Percentiles rank a stretch among this genome's conserved stretches.
phyloP scores from a whole-genome alignment of 495 filamentous ascomycete species.

The Neurospora hispaniola region DNA sequence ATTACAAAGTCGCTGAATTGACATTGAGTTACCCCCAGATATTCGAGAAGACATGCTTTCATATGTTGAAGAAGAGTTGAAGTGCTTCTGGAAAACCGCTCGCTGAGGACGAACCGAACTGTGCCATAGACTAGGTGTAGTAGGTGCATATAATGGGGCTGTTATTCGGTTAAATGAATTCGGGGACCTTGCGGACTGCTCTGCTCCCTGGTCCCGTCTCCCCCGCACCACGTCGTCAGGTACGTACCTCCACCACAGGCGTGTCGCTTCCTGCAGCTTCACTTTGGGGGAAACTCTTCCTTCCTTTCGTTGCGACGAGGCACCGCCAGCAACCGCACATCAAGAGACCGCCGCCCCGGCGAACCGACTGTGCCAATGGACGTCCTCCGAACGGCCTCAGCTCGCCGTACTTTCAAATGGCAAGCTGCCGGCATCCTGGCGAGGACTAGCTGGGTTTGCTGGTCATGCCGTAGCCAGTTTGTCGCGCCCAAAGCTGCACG shows the following conservation, averaged over 20 bases:
- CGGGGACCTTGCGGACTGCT: not conserved
- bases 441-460: constrained; percentile 5
- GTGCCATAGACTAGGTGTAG: not conserved
- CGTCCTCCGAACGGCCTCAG: not conserved
- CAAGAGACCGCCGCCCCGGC: not conserved
- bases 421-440: not conserved
- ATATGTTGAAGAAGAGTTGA: not conserved
- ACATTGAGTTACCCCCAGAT: not conserved
- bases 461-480: constrained; percentile 5
- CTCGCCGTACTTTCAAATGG: constrained; percentile 3
- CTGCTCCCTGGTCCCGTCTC: not conserved
- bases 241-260: not conserved
- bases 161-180: not conserved
- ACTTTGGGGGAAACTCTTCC: not conserved
- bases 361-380: constrained; percentile 2
- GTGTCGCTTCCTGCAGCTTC: not conserved
- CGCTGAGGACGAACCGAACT: not conserved
- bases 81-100: not conserved
- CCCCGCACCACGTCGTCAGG: not conserved
- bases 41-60: not conserved
- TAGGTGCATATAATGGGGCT: not conserved
- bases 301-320: not conserved
- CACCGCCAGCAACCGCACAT: not conserved
- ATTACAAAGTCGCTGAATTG: not conserved
- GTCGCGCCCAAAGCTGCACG: constrained; percentile 5